A percentile compares a stretch with the other conserved stretches of the same genome.
These are phyloP conservation scores for Epithele typhae DNA, from an alignment of 768 basidiomycete species.

Conservation along the genomic window DNA sequence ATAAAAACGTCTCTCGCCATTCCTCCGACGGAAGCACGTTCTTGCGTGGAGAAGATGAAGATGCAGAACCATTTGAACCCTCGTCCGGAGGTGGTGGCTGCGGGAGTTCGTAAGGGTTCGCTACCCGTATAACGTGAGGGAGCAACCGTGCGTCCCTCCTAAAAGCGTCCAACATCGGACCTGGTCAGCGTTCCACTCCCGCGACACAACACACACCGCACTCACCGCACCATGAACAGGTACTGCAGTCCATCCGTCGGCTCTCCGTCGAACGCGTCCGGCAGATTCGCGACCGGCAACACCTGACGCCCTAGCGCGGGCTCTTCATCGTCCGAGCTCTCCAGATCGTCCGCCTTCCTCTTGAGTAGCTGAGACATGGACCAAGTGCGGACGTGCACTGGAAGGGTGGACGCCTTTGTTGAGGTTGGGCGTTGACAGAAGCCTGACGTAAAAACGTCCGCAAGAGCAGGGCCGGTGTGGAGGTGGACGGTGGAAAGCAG, in stretches of 20 bases:
- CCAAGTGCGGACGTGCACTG: no score
- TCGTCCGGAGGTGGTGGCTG: constrained; percentile 17
- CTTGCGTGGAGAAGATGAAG: constrained; percentile 12
- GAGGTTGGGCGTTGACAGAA: no score
- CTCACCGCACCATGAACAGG: constrained; percentile 75
- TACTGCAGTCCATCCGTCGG: constrained; percentile 77
- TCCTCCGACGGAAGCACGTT: constrained; percentile 53
- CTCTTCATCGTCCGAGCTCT: constrained; percentile 60
- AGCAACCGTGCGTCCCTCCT: constrained; percentile 70
- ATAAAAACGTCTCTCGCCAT: constrained; percentile 59
- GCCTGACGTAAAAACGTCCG: no score
- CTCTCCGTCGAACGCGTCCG: constrained; percentile 58
- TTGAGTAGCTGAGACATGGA: not conserved
- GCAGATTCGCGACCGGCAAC: constrained; percentile 77
- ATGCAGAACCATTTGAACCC: constrained; percentile 9
- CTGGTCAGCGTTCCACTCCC: no score
- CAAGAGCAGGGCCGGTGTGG: no score
- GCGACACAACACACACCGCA: no score
- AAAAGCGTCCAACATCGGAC: not conserved
- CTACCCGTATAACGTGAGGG: constrained; percentile 59
- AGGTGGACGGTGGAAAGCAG: no score
- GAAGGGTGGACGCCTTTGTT: no score
- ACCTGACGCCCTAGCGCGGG: constrained; percentile 62
- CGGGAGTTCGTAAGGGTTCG: constrained; percentile 60
- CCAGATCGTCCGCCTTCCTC: constrained; percentile 48